Base-by-base conservation (phyloP, 2,329 filamentous ascomycete species). In the Aspergillus eucalypticola region DNA sequence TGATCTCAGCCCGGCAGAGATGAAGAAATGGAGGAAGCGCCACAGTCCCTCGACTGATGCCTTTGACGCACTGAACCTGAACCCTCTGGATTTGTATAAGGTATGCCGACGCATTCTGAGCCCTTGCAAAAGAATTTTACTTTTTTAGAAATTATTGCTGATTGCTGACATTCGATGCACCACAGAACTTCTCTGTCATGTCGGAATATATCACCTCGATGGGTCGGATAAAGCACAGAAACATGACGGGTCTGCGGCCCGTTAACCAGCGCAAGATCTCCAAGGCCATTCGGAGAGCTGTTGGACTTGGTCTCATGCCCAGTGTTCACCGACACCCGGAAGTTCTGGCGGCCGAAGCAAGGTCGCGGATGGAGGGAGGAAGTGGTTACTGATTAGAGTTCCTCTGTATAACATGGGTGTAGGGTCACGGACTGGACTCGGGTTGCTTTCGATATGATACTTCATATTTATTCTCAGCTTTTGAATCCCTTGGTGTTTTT, bases 261-360 rank as follows among this genome's bases (percentile, higher is more conserved):
- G 89, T 91, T 66, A 98, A 98, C 81, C 95, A 99, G 81, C 85
- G 95, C 67, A 92, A 90, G 79, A 87, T 99, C 73, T 90, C 94
- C 63, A 97, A 96, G 82, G 94, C 96, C 56, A 90, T 99, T 69
- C 84, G 95, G 66, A 86, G 95, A 68, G 89, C 91, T 19, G 89
- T 98, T 69, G 95, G 93, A 1, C 84, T 97, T 72, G 95, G 95
- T 15, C 81, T 98, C 62, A 92, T 98, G 84, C 95, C 95, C 23
- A 96, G 89, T 74, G 89, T 96, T 58, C 91, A 99, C 80, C 82
- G 83, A 66, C 95, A 99, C 79, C 95, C 95, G 3, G 90, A 96
- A 76, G 82, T 96, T 59, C 75, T 96, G 66, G 80, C 82, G 5
- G 61, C 65, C 13, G 72, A 77, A 52, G 60, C 71, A 48, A 71